Base-by-base conservation (phyloP, 768 basidiomycete species). In the Chalciporus sphaerocephalus region DNA sequence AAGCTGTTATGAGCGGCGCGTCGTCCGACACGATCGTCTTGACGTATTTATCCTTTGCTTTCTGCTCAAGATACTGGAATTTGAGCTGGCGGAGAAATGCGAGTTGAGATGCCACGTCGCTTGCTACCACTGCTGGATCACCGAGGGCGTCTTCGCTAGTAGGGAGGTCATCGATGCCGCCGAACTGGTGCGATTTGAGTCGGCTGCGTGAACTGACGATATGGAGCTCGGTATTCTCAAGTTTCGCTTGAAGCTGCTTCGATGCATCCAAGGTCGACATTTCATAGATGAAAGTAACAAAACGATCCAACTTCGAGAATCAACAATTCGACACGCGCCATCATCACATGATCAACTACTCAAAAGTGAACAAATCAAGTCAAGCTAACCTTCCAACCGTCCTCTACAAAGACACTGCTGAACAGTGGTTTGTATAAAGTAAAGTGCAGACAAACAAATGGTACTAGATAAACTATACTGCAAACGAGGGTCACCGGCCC, bases 11-110 rank as follows among this genome's bases (percentile, higher is more conserved):
- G 47, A 83, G 79, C 2, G 86, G 85, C 0, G 89, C 87, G 47
- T 93, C 88, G 51, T 92, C 86, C 59, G 83, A 88, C 39, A 92
- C 85, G 55, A 94, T 92, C 1, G 81, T 83, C 61, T 86, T 85
- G 55, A 92, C 75, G 58, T 93, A 94, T 65, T 86, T 83, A 56
- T 90, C 81, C 60, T 94, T 95, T 3, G 92, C 88, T 53, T 92
- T 88, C 62, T 92, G 88, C 57, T 95, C 90, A 15, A 92, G 69
- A 59, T 91, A 92, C 52, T 88, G 86, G 58, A 90, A 92, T 65
- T 94, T 94, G 21, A 93, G 78, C 56, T 88, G 88, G 18, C 84
- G 75, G 16, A 92, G 70, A 54, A 82, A 87, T 6, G 81, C 85
- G 28, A 76, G 72, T 48, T 86, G 83, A 7, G 75, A 72, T 18